Percentiles rank a stretch among this genome's conserved stretches.
Conservation (phyloP, 73 alveolate genomes). For the Paramecium sonneborni region DNA sequence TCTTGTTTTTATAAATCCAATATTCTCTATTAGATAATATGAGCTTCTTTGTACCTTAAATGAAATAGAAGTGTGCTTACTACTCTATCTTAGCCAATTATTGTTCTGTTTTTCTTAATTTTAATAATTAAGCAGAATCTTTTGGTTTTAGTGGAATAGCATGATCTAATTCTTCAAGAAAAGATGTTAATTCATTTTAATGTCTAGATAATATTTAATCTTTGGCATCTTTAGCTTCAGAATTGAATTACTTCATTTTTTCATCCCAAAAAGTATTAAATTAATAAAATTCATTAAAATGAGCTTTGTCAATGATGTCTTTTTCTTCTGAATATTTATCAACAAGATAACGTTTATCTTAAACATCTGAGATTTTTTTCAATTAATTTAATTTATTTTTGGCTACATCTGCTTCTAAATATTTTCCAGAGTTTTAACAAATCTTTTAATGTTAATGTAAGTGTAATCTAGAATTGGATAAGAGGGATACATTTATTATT, state of each 20-base stretch:
- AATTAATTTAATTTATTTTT: conserved; percentile 40
- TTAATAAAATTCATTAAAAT: conserved; percentile 63
- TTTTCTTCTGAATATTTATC: conserved; percentile 55
- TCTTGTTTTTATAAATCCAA: neutral
- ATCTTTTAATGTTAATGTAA: conserved; percentile 53
- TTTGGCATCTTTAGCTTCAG: conserved; percentile 34
- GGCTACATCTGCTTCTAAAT: conserved; percentile 64
- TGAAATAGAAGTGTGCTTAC: neutral
- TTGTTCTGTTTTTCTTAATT: conserved; percentile 59
- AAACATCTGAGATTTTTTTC: conserved; percentile 5
- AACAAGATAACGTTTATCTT: conserved; percentile 36
- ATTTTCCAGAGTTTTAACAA: conserved; percentile 60
- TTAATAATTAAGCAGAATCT: conserved; percentile 60
- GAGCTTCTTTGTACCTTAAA: conserved; percentile 17
- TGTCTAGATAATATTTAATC: conserved; percentile 57
- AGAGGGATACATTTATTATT: conserved; percentile 20
- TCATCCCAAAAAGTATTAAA: conserved; percentile 66
- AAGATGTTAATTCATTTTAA: conserved; percentile 25
- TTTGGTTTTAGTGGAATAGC: conserved; percentile 54
- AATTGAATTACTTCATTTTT: conserved; percentile 53
- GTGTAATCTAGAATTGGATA: neutral
- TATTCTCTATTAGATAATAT: conserved; percentile 34
- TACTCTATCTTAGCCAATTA: conserved; percentile 57
- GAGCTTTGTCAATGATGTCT: conserved; percentile 58
- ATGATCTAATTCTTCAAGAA: conserved; percentile 56